These are phyloP conservation scores for Punica granatum DNA, from an alignment of 345 rosid species.

Conservation along the genomic window DNA sequence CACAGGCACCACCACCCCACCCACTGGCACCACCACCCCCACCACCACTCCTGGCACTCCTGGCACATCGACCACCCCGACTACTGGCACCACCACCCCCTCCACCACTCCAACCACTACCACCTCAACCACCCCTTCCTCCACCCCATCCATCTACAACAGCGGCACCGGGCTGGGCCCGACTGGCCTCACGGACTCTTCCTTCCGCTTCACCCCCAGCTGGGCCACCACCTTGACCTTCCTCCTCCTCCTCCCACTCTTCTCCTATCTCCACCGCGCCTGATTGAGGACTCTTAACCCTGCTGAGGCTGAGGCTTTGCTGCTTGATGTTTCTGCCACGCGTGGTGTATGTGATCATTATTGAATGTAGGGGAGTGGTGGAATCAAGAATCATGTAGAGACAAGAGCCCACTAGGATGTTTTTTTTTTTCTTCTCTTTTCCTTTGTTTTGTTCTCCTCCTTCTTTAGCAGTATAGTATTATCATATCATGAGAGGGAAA, in stretches of 20 bases:
- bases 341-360: neutral
- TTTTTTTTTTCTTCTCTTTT: neutral
- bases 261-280: slow-evolving; percentile 16
- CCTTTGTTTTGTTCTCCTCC: neutral
- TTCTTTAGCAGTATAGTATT: neutral
- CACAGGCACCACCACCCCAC: slow-evolving; percentile 12
- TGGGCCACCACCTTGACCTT: slow-evolving; percentile 14
- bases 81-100: slow-evolving; percentile 15
- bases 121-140: slow-evolving; percentile 13
- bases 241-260: slow-evolving; percentile 5
- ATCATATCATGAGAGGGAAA: neutral
- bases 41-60: slow-evolving; percentile 8
- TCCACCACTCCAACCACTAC: slow-evolving; percentile 12
- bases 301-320: neutral
- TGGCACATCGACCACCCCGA: slow-evolving; percentile 1
- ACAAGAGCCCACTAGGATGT: slow-evolving; percentile 18
- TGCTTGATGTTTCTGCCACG: slow-evolving; percentile 32
- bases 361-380: neutral
- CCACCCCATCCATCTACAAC: slow-evolving; percentile 19
- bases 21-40: slow-evolving; percentile 17
- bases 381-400: slow-evolving; percentile 11
- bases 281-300: slow-evolving; percentile 17
- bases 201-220: slow-evolving; percentile 7
- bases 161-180: slow-evolving; percentile 24
- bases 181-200: slow-evolving; percentile 5